Evolutionary conservation across 2,329 filamentous ascomycete genomes (phyloP), one percentile per base, ranked within the genome.

Genomic region (Aureobasidium uvarum): DNA sequence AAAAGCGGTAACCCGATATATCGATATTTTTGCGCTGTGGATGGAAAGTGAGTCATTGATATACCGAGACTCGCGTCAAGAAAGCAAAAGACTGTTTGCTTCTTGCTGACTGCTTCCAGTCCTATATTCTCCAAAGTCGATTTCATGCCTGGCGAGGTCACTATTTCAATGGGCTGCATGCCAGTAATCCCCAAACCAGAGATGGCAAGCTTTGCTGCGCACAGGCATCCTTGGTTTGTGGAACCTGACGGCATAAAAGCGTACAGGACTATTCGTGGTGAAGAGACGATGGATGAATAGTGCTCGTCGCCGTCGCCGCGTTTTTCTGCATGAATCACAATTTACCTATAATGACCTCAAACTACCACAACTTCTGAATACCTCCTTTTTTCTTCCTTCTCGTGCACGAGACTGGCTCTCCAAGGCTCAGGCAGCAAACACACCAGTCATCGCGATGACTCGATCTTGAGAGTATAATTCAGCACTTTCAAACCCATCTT

Each of bases 141-240:
- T 23, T 13, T 74, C 0, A 28, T 50, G 45, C 74, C 77, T 5
- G 75, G 76, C n/a, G 80, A 80, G 68, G 74, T 79, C 0, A 73
- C 84, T 16, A 59, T 84, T 52, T 84, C 84, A 70, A 77, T 83
- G 75, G 82, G 81, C 14, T 79, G 83, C 48, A 81, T 81, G 67
- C 79, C 79, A 5, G 72, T 78, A 4, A 81, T 82, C 28, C 80
- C 81, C 5, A 71, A 75, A 65, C 81, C 81, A 0, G 79, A 81
- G 66, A 74, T 72, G 54, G 81, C 82, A 70, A 74, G 70, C 18
- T 83, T 83, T 71, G 77, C 74, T 2, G 64, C 70, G n/a, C 76
- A 80, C 67, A 74, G 76, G 58, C 79, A 82, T 67, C 68, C 70
- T 2, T 83, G 81, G 80, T 74, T 80, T 68, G 76, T 75, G 6